These are phyloP conservation scores for Wickerhamiella sorbophila DNA, from an alignment of 805 yeast species.

Conservation along the genomic window DNA sequence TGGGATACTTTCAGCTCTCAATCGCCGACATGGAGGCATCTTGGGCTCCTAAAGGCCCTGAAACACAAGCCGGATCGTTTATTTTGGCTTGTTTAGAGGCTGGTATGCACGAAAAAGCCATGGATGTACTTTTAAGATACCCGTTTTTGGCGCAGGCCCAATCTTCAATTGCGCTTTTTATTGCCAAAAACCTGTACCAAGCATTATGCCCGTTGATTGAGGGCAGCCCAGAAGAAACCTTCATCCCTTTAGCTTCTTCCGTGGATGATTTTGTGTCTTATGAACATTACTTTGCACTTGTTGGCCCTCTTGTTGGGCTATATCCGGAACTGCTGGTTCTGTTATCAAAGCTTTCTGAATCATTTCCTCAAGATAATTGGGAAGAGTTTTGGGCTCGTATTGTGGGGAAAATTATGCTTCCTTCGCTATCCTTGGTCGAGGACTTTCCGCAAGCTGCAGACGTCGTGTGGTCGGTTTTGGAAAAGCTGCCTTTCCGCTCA, in stretches of 20 bases:
- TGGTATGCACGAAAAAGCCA: background rate
- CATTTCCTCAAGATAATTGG: background rate
- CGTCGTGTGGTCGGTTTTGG: slow-evolving; percentile 43
- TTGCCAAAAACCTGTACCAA: too few relatives aligned
- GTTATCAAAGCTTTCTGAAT: background rate
- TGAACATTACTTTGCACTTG: background rate
- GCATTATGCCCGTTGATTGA: too few relatives aligned
- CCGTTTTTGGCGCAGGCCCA: background rate
- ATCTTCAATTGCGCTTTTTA: background rate
- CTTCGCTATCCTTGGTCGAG: slow-evolving; percentile 39
- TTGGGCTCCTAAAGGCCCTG: background rate
- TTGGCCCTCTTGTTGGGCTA: background rate
- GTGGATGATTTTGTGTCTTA: background rate
- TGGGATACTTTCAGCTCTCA: too few relatives aligned
- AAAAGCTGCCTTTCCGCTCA: slow-evolving; percentile 40
- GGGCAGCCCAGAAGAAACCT: too few relatives aligned
- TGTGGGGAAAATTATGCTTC: slow-evolving; percentile 34
- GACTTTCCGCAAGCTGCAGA: slow-evolving; percentile 46
- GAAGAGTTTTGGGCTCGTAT: slow-evolving; percentile 1
- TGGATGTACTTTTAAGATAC: background rate
- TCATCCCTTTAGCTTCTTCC: too few relatives aligned
- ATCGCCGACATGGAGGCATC: background rate
- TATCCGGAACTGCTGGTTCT: background rate
- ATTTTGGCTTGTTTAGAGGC: background rate
- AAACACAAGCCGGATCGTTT: background rate